A percentile compares a stretch with the other conserved stretches of the same genome.
Conservation (phyloP, 345 rosid species). For the Kernera saxatilis region DNA sequence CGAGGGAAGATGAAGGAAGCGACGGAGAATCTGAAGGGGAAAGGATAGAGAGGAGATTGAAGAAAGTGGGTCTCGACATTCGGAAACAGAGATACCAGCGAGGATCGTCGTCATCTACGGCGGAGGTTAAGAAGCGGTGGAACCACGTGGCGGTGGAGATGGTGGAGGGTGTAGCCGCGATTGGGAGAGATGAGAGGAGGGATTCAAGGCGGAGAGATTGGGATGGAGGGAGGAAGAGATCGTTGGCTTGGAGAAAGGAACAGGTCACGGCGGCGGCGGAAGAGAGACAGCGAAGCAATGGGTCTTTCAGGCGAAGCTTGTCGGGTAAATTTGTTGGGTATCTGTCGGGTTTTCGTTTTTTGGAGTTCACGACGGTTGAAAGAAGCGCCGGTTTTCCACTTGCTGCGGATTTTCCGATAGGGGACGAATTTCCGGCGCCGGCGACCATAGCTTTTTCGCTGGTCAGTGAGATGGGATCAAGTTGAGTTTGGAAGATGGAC, state of each 20-base stretch:
- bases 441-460: not conserved
- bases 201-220: constrained; percentile 24
- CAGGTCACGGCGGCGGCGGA: constrained; percentile 41
- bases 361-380: not conserved
- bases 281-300: constrained; percentile 37
- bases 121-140: constrained; percentile 40
- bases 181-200: constrained; percentile 41
- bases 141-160: constrained; percentile 29
- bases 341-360: constrained; percentile 3
- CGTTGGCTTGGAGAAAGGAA: constrained; percentile 45
- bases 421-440: not conserved
- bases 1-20: constrained; percentile 44
- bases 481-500: not conserved
- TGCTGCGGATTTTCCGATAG: not conserved
- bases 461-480: not conserved
- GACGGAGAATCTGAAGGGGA: constrained; percentile 26
- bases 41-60: constrained; percentile 40
- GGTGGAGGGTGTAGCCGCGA: constrained; percentile 17
- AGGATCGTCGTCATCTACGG: constrained; percentile 37
- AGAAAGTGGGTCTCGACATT: constrained; percentile 50
- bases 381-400: not conserved
- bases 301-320: not conserved
- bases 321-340: not conserved
- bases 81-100: constrained; percentile 59
- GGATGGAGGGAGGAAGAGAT: constrained; percentile 36